A percentile compares a stretch with the other conserved stretches of the same genome.
Conservation (phyloP, 1,284 basidiomycete genomes). For the Puccinia hordei region DNA sequence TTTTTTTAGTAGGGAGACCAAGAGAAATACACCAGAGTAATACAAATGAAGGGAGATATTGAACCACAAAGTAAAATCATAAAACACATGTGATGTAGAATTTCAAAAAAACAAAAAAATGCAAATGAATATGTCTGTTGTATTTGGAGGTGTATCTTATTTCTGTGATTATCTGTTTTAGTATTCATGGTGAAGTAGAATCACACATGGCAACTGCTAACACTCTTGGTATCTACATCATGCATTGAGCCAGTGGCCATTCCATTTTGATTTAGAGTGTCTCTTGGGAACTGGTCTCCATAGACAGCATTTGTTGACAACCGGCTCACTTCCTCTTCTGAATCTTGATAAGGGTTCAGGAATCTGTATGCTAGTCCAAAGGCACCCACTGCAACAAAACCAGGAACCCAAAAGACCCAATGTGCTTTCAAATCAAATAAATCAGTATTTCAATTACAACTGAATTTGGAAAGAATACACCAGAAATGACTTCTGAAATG, state of each 20-base stretch:
- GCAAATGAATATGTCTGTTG: not conserved
- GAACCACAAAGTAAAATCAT: not conserved
- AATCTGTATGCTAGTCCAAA: slow-evolving; percentile 23
- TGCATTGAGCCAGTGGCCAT: not conserved
- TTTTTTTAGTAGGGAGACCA: too few species aligned
- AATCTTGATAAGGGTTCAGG: slow-evolving; percentile 29
- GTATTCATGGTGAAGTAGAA: not conserved
- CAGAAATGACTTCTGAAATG: not conserved
- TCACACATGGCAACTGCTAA: not conserved
- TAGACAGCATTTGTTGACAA: not conserved
- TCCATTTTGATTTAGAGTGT: not conserved
- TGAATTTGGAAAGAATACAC: not conserved
- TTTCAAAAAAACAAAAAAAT: not conserved
- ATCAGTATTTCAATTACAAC: not conserved
- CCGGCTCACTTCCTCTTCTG: not conserved
- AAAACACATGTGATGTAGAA: not conserved
- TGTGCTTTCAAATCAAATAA: slow-evolving; percentile 19
- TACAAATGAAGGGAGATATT: not conserved
- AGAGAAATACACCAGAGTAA: not conserved
- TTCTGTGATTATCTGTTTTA: not conserved
- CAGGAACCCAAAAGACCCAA: slow-evolving; percentile 46
- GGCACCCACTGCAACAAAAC: slow-evolving; percentile 22
- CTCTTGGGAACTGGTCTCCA: not conserved
- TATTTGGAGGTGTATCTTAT: not conserved
- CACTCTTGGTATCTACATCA: slow-evolving; percentile 11